A percentile compares a stretch with the other conserved stretches of the same genome.
Conservation (phyloP, 2,329 filamentous ascomycete species). For the Talaromyces sp. region DNA sequence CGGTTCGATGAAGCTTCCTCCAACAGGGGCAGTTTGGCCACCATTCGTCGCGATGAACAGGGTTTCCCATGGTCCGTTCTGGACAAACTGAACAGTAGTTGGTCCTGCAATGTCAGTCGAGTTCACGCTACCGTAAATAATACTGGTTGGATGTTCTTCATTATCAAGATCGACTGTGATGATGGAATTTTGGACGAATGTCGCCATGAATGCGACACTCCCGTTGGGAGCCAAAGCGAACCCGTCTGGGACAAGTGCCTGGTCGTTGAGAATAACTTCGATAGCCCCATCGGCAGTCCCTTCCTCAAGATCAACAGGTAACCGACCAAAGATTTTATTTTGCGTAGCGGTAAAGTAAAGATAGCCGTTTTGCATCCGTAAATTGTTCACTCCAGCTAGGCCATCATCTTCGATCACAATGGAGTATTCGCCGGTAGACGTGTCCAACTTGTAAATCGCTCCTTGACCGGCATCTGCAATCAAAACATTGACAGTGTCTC, state of each 20-base stretch:
- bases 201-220: conserved; percentile 20
- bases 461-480: conserved; percentile 20
- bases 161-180: conserved; percentile 16
- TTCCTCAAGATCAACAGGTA: conserved; percentile 19
- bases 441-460: conserved; percentile 20
- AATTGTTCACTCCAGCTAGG: conserved; percentile 20
- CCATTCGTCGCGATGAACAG: conserved; percentile 21
- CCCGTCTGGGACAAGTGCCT: conserved; percentile 19
- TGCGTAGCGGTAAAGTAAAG: conserved; percentile 22
- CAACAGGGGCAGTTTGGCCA: conserved; percentile 16
- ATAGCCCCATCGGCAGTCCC: conserved; percentile 19
- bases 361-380: conserved; percentile 16
- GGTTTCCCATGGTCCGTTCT: conserved; percentile 12
- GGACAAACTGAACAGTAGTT: conserved; percentile 21
- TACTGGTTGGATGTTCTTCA: conserved; percentile 4
- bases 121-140: conserved; percentile 13
- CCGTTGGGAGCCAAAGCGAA: conserved; percentile 20
- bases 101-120: conserved; percentile 19
- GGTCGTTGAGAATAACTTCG: conserved; percentile 18
- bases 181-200: conserved; percentile 18
- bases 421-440: conserved; percentile 16
- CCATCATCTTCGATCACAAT: conserved; percentile 19
- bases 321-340: conserved; percentile 21
- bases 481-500: conserved; percentile 14
- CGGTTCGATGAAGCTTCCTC: conserved; percentile 16